These are phyloP conservation scores for Rubroshorea leprosula DNA, from an alignment of 345 rosid genomes.

Conservation along the genomic window DNA sequence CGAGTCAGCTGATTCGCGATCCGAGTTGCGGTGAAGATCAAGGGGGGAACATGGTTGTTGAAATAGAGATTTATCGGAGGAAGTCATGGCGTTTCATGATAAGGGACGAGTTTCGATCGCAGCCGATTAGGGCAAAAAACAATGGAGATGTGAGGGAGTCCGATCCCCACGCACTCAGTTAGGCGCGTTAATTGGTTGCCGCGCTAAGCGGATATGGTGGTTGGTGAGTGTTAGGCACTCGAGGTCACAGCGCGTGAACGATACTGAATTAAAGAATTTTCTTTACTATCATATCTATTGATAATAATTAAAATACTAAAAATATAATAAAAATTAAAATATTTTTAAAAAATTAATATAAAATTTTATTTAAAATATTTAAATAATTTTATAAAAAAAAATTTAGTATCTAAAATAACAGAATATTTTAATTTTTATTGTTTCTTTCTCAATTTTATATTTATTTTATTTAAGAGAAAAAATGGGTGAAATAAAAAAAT, in stretches of 20 bases:
- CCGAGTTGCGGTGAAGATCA: conserved; percentile 23
- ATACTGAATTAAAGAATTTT: neutral
- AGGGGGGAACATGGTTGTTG: conserved; percentile 29
- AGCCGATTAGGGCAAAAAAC: conserved; percentile 39
- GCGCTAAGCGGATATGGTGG: neutral
- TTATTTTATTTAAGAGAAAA: too few species aligned
- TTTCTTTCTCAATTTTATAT: too few species aligned
- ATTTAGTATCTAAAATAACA: too few species aligned
- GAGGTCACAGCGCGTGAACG: neutral
- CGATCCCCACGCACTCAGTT: neutral
- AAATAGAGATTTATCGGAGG: conserved; percentile 36
- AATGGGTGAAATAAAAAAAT: too few species aligned
- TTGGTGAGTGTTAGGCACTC: neutral
- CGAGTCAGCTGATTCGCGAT: conserved; percentile 26
- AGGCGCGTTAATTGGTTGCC: neutral
- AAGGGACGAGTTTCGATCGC: conserved; percentile 19
- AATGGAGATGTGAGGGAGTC: neutral
- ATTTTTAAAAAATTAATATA: too few species aligned
- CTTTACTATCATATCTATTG: too few species aligned
- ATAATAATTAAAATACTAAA: too few species aligned
- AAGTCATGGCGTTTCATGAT: conserved; percentile 19
- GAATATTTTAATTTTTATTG: too few species aligned
- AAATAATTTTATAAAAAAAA: too few species aligned
- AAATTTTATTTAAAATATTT: too few species aligned
- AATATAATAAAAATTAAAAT: too few species aligned